phyloP scores from a whole-genome alignment of 2,329 filamentous ascomycete genomes.

The Westerdykella aurantiaca region DNA sequence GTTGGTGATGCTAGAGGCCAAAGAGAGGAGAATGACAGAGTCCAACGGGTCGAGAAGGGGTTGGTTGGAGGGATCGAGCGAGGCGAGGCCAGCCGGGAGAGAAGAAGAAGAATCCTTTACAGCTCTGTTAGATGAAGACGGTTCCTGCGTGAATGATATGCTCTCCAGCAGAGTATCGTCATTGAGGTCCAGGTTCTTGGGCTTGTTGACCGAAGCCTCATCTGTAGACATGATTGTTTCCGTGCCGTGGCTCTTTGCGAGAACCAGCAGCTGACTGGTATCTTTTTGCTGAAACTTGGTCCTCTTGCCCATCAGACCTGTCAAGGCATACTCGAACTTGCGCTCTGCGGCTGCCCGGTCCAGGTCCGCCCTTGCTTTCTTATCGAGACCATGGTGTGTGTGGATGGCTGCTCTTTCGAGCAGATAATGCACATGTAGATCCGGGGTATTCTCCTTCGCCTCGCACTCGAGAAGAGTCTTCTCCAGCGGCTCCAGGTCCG shows the following conservation, averaged over 20 bases:
- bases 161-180: constrained; percentile 89
- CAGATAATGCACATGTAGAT: constrained; percentile 57
- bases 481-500: constrained; percentile 53
- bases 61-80: constrained; percentile 70
- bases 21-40: constrained; percentile 74
- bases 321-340: constrained; percentile 75
- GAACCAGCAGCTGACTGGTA: constrained; percentile 81
- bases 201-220: constrained; percentile 38
- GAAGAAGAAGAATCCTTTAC: constrained; percentile 40
- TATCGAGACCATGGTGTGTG: constrained; percentile 76
- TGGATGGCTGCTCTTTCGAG: constrained; percentile 79
- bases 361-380: constrained; percentile 66
- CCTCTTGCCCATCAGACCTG: constrained; percentile 78
- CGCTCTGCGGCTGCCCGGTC: constrained; percentile 60
- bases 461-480: constrained; percentile 30
- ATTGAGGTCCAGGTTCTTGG: constrained; percentile 71
- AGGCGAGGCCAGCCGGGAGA: constrained; percentile 57
- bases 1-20: constrained; percentile 84
- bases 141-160: constrained; percentile 66
- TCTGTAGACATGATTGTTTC: constrained; percentile 7
- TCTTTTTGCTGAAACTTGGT: constrained; percentile 75
- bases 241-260: constrained; percentile 66
- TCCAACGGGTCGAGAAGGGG: constrained; percentile 77
- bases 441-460: constrained; percentile 14
- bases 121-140: constrained; percentile 30